A percentile compares a stretch with the other conserved stretches of the same genome.
Conservation (phyloP, 129 eudicot genomes). For the Lonicera japonica region DNA sequence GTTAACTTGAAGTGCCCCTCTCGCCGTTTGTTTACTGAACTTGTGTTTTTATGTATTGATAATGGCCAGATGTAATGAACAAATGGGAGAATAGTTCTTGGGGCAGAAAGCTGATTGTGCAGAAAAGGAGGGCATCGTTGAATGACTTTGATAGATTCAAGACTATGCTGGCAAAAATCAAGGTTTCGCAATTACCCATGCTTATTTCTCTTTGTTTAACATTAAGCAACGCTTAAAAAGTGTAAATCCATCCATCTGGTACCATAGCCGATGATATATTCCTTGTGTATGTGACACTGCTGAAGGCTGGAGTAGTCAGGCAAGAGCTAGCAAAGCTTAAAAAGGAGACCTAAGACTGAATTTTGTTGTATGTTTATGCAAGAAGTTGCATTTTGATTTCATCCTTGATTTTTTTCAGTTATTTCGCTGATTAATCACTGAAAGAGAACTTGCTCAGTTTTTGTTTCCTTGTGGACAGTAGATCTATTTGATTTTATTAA, state of each 20-base stretch:
- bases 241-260: no score
- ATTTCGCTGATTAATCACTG: not conserved
- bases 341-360: conserved; percentile 33
- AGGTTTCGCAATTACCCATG: conserved; percentile 17
- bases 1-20: not conserved
- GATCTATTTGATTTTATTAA: no score
- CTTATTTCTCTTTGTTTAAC: not conserved
- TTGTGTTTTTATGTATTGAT: not conserved
- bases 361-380: not conserved
- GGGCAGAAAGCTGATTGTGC: conserved; percentile 63
- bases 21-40: not conserved
- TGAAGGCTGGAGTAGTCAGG: conserved; percentile 56
- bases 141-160: conserved; percentile 60
- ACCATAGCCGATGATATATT: not conserved
- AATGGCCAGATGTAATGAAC: conserved; percentile 44
- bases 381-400: no score
- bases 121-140: conserved; percentile 49
- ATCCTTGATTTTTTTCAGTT: not conserved
- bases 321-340: conserved; percentile 44
- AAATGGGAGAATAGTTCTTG: conserved; percentile 61
- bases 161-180: conserved; percentile 56
- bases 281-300: conserved; percentile 19
- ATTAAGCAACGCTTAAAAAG: no score
- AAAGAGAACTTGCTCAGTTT: not conserved
- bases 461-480: not conserved